Percentiles rank a stretch among this genome's conserved stretches.
phyloP scores from a whole-genome alignment of 495 filamentous ascomycete species.

The Glonium stellatum region DNA sequence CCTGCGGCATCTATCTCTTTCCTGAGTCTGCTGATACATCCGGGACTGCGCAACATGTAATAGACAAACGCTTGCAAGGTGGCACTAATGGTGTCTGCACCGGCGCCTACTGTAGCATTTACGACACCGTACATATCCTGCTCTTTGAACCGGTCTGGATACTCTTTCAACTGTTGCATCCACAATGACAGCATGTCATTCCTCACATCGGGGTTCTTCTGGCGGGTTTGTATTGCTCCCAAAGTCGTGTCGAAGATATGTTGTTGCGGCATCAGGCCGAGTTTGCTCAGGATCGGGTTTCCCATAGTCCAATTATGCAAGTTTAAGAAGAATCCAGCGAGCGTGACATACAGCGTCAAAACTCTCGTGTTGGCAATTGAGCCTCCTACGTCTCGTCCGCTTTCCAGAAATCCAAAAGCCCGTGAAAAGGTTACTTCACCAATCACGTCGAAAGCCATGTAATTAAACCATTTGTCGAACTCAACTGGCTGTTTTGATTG shows the following conservation, averaged over 20 bases:
- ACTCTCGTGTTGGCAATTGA: conserved; percentile 28
- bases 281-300: conserved; percentile 40
- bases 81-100: conserved; percentile 41
- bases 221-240: conserved; percentile 38
- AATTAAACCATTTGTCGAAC: conserved; percentile 37
- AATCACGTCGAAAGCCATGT: conserved; percentile 36
- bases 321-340: conserved; percentile 40
- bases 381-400: conserved; percentile 37
- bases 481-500: conserved; percentile 22
- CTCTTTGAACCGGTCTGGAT: conserved; percentile 40
- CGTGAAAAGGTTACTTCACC: conserved; percentile 34
- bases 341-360: conserved; percentile 23
- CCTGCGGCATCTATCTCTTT: conserved; percentile 39
- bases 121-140: conserved; percentile 38
- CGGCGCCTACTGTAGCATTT: conserved; percentile 40
- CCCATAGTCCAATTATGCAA: conserved; percentile 37
- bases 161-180: conserved; percentile 35
- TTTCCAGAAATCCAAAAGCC: conserved; percentile 39
- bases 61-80: conserved; percentile 41
- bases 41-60: conserved; percentile 31
- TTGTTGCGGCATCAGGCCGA: conserved; percentile 38
- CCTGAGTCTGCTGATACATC: conserved; percentile 29
- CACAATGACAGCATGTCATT: conserved; percentile 45
- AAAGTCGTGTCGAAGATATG: conserved; percentile 42
- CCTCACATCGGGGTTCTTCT: conserved; percentile 34